Conservation (phyloP, 495 filamentous ascomycete genomes). For the Darksidea phi region DNA sequence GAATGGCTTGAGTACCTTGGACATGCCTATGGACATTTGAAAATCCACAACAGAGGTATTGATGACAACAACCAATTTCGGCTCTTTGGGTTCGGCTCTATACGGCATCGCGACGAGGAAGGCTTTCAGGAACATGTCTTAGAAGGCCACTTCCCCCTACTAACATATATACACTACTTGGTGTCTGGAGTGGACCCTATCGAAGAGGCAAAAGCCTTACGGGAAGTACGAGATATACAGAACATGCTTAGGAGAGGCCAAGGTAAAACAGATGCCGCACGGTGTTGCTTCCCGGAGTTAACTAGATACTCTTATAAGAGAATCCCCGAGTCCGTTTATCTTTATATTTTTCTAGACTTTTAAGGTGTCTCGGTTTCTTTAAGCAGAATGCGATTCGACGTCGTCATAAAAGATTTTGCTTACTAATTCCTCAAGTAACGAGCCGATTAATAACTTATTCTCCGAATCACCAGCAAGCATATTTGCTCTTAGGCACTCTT, state of each 20-base stretch:
- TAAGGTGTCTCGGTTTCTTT: too few species aligned
- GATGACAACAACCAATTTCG: not conserved
- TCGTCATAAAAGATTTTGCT: too few species aligned
- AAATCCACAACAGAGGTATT: not conserved
- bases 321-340: too few species aligned
- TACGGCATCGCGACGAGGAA: not conserved
- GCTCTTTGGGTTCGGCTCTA: not conserved
- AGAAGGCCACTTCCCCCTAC: not conserved
- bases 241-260: constrained; percentile 3
- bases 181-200: not conserved
- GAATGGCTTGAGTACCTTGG: not conserved
- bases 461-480: too few species aligned
- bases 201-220: not conserved
- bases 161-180: not conserved
- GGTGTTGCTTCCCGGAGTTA: too few species aligned
- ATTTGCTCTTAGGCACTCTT: too few species aligned
- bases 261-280: too few species aligned
- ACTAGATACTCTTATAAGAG: too few species aligned
- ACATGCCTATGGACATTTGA: not conserved
- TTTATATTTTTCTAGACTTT: too few species aligned
- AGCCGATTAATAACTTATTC: too few species aligned
- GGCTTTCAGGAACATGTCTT: not conserved
- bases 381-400: too few species aligned
- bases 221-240: not conserved
- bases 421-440: too few species aligned